Evolutionary conservation across 129 eudicot genomes (phyloP), one percentile per base, ranked within the genome.

Genomic region (Flaveria trinervia): DNA sequence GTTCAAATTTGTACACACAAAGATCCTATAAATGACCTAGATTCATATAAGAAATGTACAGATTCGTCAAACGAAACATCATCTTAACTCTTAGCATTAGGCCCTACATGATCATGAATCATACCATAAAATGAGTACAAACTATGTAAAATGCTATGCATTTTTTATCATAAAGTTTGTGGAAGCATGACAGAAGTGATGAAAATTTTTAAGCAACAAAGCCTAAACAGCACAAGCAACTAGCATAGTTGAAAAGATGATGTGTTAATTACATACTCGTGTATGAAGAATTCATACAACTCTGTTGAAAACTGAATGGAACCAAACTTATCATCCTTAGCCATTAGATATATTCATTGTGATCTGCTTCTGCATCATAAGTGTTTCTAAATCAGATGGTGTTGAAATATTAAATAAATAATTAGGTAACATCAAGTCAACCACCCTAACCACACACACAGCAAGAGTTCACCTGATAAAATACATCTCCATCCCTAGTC

Each of bases 181-280:
- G 49, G 13, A 45, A 9, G 49, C 49, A 11, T 45, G 49, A 45
- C 49, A 45, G 2, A 45, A 45, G 13, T 45, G 11, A 9, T 45
- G 13, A 11, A 45, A 8, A 45, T 45, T 45, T 45, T 45, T 9
- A 45, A 45, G 49, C 49, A 45, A 45, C 49, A 45, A 45, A 44
- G 14, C 49, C 11, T 45, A 45, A 73, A 84, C 59, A 54, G 25
- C 30, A 73, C 33, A 80, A 18, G 74, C 39, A 50, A n/a, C 75
- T 68, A 60, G 46, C 48, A 41, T 67, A 46, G 12, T 68, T 72
- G 61, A 64, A 30, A 72, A 72, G 57, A 44, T 16, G 14, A 49
- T 25, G 49, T 72, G 7, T 52, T n/a, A 52, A 81, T 56, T 71
- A 77, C 84, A 79, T 79, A 72, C 86, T 79, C 65, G 81, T 72